Evolutionary conservation across 2,329 filamentous ascomycete genomes (phyloP).

Genomic region (Aspergillus fumigatiaffinis): DNA sequence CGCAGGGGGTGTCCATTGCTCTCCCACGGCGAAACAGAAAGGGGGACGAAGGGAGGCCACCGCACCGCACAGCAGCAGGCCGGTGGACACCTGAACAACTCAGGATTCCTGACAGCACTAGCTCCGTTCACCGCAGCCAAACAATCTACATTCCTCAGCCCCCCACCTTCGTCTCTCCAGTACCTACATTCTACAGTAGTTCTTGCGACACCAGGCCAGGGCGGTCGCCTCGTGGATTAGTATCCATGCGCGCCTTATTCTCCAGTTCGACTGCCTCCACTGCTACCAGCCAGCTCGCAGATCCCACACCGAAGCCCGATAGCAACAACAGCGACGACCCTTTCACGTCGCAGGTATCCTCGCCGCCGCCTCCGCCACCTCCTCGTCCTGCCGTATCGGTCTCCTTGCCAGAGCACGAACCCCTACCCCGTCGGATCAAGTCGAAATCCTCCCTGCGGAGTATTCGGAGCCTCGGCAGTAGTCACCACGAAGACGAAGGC

Average conservation of each 20-base stretch:
- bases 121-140: conserved; percentile 1
- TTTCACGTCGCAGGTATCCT: conserved; percentile 23
- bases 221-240: conserved; percentile 17
- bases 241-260: conserved; percentile 38
- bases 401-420: conserved; percentile 25
- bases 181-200: background rate
- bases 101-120: background rate
- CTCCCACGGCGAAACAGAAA: background rate
- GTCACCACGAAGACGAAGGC: conserved; percentile 28
- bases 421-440: conserved; percentile 28
- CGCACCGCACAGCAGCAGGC: background rate
- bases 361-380: conserved; percentile 21
- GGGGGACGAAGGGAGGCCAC: background rate
- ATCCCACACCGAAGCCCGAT: conserved; percentile 19
- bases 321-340: conserved; percentile 10
- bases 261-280: conserved; percentile 26
- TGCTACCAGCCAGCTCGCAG: conserved; percentile 24
- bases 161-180: background rate
- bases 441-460: conserved; percentile 37
- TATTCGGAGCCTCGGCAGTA: conserved; percentile 32
- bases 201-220: conserved; percentile 13
- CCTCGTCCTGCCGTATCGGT: conserved; percentile 26
- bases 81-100: background rate
- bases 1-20: background rate
- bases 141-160: conserved; percentile 10